Base-by-base conservation (phyloP, 176 grass and related monocot species). In the Tuctoria greenei region DNA sequence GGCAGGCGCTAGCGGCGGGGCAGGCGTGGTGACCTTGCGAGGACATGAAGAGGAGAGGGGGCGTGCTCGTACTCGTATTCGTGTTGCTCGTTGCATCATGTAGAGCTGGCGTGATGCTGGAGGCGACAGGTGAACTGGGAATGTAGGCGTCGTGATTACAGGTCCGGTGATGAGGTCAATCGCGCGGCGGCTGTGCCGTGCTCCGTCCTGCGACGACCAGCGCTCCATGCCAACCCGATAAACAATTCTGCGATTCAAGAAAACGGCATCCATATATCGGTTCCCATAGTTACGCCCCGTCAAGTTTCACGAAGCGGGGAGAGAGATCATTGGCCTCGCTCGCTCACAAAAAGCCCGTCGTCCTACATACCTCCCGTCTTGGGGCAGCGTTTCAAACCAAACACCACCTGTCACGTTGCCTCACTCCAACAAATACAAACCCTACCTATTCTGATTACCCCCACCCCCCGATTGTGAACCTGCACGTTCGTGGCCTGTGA, bases 91-190 rank as follows among this genome's bases (percentile, higher is more conserved):
- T 45, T 10, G 13, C 26, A 2, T 15, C 1, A 16, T 21, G 17
- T 69, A 34, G 73, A 55, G 68, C 57, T 79, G 82, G 47, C 78
- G 78, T 88, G 78, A 82, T 36, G 47, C 44, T 16, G 47, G 6
- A 10, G 4, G 23, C 28, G 64, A 12, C 64, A 15, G 69, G 26
- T 79, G 59, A 35, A 67, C 43, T 27, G 56, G 26, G 66, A 49
- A 61, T 64, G 74, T 56, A 26, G 58, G 3, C 24, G 49, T 20
- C 49, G 52, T 24, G 39, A 18, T 18, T 31, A 20, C 38, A 10
- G 61, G 36, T 5, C 51, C 81, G 66, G 67, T 61, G 68, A 71
- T 65, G 67, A 73, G 85, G 82, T 74, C 56, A 67, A 64, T 83
- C 82, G 23, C 16, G 60, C 86, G 79, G 55, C 7, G 50, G 50